These are phyloP conservation scores for Suhomyces prunicola DNA, from an alignment of 805 yeast species.

Conservation along the genomic window DNA sequence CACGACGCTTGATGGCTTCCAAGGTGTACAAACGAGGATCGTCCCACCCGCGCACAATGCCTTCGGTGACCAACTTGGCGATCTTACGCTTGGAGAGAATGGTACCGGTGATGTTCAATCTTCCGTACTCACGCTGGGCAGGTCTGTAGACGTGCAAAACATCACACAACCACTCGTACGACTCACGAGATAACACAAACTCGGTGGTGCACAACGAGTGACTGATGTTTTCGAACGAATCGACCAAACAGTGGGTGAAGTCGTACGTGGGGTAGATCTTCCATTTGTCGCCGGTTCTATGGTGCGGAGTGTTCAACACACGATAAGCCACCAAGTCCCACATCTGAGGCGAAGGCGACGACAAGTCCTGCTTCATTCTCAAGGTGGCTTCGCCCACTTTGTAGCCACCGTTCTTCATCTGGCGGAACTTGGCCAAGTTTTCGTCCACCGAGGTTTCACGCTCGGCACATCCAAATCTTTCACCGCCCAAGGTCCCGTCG, in stretches of 20 bases:
- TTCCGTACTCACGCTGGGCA: slow-evolving; percentile 97
- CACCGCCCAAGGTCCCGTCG: slow-evolving; percentile 94
- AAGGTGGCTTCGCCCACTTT: slow-evolving; percentile 89
- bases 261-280: slow-evolving; percentile 98
- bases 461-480: slow-evolving; percentile 78
- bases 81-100: slow-evolving; percentile 93
- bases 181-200: slow-evolving; percentile 85
- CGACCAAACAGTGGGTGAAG: slow-evolving; percentile 98
- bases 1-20: slow-evolving; percentile 93
- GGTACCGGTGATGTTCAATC: slow-evolving; percentile 92
- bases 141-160: slow-evolving; percentile 94
- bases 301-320: slow-evolving; percentile 87
- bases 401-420: slow-evolving; percentile 87
- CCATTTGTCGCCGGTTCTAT: slow-evolving; percentile 97
- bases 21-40: slow-evolving; percentile 95
- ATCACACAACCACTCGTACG: slow-evolving; percentile 98
- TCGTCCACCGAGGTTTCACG: slow-evolving; percentile 70
- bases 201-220: slow-evolving; percentile 97
- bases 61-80: slow-evolving; percentile 82
- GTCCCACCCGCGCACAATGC: slow-evolving; percentile 92
- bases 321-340: slow-evolving; percentile 99
- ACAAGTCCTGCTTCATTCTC: slow-evolving; percentile 93
- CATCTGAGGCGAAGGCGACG: slow-evolving; percentile 96
- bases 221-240: slow-evolving; percentile 92
- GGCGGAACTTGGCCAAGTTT: slow-evolving; percentile 76